Percentiles rank a stretch among this genome's conserved stretches.
Evolutionary conservation across 2,329 filamentous ascomycete species (phyloP).

Genomic region (Fusarium sp.): DNA sequence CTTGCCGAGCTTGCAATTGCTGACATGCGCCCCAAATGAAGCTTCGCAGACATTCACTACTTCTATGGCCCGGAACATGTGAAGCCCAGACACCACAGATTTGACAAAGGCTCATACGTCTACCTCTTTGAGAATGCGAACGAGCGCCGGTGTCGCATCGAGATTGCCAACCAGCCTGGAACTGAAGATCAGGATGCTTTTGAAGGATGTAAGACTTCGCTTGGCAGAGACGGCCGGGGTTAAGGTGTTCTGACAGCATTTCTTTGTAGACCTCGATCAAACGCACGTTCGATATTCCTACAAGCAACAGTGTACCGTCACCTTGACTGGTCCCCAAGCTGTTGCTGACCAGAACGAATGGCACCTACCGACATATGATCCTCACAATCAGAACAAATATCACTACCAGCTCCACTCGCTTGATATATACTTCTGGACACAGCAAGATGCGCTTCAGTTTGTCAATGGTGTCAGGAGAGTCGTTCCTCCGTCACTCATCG

Average conservation of each 20-base stretch:
- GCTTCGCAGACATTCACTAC: conserved; percentile 83
- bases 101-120: conserved; percentile 83
- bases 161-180: conserved; percentile 80
- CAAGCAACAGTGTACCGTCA: conserved; percentile 78
- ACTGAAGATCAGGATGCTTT: conserved; percentile 84
- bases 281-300: conserved; percentile 77
- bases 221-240: conserved; percentile 15
- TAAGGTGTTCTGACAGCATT: conserved; percentile 23
- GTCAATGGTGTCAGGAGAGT: conserved; percentile 75
- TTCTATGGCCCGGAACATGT: conserved; percentile 76
- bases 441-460: conserved; percentile 76
- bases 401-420: conserved; percentile 81
- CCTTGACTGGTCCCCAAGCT: conserved; percentile 69
- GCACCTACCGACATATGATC: conserved; percentile 80
- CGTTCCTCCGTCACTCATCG: conserved; percentile 69
- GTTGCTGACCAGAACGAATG: conserved; percentile 70
- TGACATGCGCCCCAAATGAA: conserved; percentile 50
- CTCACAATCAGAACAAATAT: conserved; percentile 79
- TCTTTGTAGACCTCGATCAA: conserved; percentile 69
- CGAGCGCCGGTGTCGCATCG: conserved; percentile 75
- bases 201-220: conserved; percentile 71
- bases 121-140: conserved; percentile 82
- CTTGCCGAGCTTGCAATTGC: not conserved
- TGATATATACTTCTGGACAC: conserved; percentile 85
- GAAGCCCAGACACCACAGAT: conserved; percentile 81